Conservation (phyloP, 140 eudicot genomes). For the Senecio squalidus region DNA sequence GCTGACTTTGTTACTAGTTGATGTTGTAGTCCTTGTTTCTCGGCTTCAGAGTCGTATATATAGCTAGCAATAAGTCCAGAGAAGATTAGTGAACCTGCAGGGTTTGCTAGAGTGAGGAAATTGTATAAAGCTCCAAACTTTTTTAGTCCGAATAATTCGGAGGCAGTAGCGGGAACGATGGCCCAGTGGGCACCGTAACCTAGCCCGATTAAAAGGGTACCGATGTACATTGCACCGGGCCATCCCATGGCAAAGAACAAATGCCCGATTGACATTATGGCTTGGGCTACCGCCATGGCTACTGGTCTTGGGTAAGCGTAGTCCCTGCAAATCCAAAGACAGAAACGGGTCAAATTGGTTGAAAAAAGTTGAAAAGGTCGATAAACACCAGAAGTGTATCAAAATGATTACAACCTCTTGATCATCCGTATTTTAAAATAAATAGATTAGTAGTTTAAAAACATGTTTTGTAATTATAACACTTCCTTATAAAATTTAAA, state of each 20-base stretch:
- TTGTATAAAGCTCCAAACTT: conserved; percentile 89
- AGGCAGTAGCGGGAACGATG: conserved; percentile 81
- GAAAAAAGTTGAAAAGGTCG: neutral
- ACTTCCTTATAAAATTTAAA: too few relatives aligned
- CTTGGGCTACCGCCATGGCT: conserved; percentile 82
- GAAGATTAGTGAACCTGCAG: conserved; percentile 81
- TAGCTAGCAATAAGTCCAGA: conserved; percentile 80
- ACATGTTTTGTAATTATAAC: too few relatives aligned
- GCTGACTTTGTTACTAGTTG: conserved; percentile 16
- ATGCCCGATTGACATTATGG: conserved; percentile 80
- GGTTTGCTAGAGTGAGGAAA: conserved; percentile 88
- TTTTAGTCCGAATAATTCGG: conserved; percentile 86
- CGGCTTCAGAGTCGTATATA: conserved; percentile 87
- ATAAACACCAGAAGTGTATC: neutral
- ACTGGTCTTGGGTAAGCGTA: conserved; percentile 86
- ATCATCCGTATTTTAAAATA: neutral
- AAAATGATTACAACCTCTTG: neutral
- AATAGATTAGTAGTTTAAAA: too few relatives aligned
- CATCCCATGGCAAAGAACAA: conserved; percentile 75
- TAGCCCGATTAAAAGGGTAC: conserved; percentile 86
- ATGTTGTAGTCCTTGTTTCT: conserved; percentile 63
- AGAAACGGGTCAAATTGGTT: neutral
- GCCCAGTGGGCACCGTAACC: conserved; percentile 99
- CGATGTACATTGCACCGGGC: conserved; percentile 87
- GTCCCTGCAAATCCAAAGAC: conserved; percentile 35